Evolutionary conservation across 2,329 filamentous ascomycete genomes (phyloP), one percentile per base, ranked within the genome.

Genomic region (Phyllosticta citriasiana): DNA sequence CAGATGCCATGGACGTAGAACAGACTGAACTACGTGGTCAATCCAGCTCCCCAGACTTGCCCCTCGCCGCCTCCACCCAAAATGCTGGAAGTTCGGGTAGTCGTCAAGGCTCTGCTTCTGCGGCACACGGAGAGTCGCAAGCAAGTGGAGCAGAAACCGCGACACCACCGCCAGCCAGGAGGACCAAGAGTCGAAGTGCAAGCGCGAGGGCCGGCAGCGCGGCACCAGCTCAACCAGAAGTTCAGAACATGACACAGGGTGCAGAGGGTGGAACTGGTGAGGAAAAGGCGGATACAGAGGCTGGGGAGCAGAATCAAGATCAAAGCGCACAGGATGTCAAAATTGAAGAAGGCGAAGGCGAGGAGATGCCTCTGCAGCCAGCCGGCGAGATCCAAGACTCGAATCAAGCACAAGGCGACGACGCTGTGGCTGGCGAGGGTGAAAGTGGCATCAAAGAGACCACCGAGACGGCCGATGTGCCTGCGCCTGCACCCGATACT

Each of bases 41-140:
- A 1, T 75, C 74, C 1, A 77, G 73, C 63, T 77, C 76, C 3
- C 74, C 76, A 19, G 76, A 78, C 22, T 64, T 76, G 27, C 76
- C 76, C n/a, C 65, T 78, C 1, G 71, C 70, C 7, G 70, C 71
- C 16, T 63, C 68, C 3, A 67, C 67, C 9, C 66, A 68, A n/a
- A 74, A 30, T 7, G 40, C 5, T n/a, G 40, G 14, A 14, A 7
- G 14, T 16, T 47, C 16, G 14, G 50, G 76, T 59, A 76, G 73
- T 65, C 69, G 72, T 35, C 72, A 73, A 57, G 71, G 69, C 25
- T 77, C 75, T 10, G 35, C 40, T 4, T 10, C 40, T 1, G 14
- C 58, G 53, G 22, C 54, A 55, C 22, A 51, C 35, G 2, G 47
- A 25, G 25, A 52, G 50, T 24, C 57, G 33, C 8, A 55, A 26